Evolutionary conservation across 192 early-diverging fungal genomes (phyloP).

Genomic region (Entomortierella beljakovae): DNA sequence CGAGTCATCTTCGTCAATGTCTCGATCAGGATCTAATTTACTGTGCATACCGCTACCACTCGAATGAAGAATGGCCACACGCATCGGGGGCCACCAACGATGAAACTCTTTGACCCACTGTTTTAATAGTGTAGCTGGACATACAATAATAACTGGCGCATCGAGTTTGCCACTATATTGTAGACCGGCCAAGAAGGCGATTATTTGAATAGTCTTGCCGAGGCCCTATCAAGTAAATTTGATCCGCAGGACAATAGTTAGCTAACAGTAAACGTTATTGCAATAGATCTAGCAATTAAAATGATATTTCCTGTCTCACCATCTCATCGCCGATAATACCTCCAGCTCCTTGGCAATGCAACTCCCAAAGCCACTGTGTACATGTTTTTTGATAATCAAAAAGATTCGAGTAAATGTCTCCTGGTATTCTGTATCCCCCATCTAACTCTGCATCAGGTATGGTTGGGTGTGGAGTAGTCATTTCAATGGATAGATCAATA

Average conservation of each 20-base stretch:
- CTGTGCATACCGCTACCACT: slow-evolving; percentile 81
- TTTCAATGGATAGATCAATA: slow-evolving; percentile 60
- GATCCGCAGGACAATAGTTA: slow-evolving; percentile 5
- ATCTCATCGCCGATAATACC: slow-evolving; percentile 97
- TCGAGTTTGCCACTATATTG: slow-evolving; percentile 69
- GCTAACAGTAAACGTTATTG: too few relatives aligned
- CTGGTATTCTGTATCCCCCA: slow-evolving; percentile 73
- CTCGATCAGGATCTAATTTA: slow-evolving; percentile 42
- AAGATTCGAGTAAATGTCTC: slow-evolving; percentile 80
- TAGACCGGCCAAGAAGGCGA: slow-evolving; percentile 85
- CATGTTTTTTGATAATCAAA: slow-evolving; percentile 94
- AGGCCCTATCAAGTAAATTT: slow-evolving; percentile 70
- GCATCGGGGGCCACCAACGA: slow-evolving; percentile 84
- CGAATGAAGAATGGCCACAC: slow-evolving; percentile 91
- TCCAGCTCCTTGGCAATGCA: slow-evolving; percentile 87
- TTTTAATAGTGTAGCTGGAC: slow-evolving; percentile 82
- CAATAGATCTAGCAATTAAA: too few relatives aligned
- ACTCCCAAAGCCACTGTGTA: slow-evolving; percentile 88
- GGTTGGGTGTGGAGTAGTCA: slow-evolving; percentile 59
- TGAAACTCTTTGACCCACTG: slow-evolving; percentile 90
- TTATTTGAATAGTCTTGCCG: slow-evolving; percentile 94
- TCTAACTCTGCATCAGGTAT: slow-evolving; percentile 66
- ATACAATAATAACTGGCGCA: slow-evolving; percentile 67
- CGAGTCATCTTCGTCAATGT: slow-evolving; percentile 24
- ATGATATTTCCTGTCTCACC: slow-evolving; percentile 56